Evolutionary conservation across 495 filamentous ascomycete genomes (phyloP).

Genomic region (Trichoderma orchidacearum): DNA sequence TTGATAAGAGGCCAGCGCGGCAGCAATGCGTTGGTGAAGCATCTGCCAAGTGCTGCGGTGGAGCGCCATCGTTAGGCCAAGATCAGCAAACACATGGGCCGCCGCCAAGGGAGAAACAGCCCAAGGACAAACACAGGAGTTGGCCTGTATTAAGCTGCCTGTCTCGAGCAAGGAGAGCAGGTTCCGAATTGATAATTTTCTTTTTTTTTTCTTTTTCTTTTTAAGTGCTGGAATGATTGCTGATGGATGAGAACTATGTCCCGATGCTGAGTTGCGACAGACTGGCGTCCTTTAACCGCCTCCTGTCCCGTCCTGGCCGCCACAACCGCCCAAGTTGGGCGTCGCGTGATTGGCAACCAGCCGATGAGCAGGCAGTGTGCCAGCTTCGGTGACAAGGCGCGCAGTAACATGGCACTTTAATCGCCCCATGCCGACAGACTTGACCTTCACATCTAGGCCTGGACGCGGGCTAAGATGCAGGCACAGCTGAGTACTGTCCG

Average conservation of each 20-base stretch:
- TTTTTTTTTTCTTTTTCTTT: neutral
- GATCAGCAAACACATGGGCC: neutral
- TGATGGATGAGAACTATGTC: neutral
- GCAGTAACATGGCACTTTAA: neutral
- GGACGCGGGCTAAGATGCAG: neutral
- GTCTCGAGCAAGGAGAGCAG: too few relatives aligned
- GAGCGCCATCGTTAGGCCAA: neutral
- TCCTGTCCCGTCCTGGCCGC: neutral
- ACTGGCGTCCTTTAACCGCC: neutral
- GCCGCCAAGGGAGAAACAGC: neutral
- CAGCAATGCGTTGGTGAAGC: neutral
- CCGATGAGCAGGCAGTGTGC: neutral
- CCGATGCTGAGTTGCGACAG: neutral
- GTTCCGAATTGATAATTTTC: too few relatives aligned
- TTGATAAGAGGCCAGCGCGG: neutral
- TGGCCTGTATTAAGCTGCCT: too few relatives aligned
- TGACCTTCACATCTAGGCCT: neutral
- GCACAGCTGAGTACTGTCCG: neutral
- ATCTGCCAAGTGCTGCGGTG: neutral
- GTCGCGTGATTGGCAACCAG: neutral
- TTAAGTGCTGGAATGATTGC: neutral
- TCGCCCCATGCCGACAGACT: neutral
- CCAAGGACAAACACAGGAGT: too few relatives aligned
- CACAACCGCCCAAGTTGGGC: neutral
- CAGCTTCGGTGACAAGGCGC: neutral